These are phyloP conservation scores for Aspergillus asperescens DNA, from an alignment of 495 filamentous ascomycete species.

Conservation along the genomic window DNA sequence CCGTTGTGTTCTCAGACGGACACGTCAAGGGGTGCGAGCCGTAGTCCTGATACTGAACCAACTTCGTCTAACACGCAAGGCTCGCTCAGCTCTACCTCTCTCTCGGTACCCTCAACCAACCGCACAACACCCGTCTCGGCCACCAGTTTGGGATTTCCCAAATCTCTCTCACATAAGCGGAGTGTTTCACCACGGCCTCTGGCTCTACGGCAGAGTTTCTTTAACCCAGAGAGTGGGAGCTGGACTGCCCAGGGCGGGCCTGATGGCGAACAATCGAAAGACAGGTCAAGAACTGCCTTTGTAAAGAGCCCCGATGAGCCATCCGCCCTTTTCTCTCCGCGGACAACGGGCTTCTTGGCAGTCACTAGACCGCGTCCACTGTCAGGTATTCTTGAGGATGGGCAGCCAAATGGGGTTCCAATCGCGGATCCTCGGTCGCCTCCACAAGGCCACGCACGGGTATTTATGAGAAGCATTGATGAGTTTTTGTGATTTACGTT, in stretches of 20 bases:
- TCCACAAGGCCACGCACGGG: slow-evolving; percentile 38
- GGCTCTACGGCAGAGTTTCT: slow-evolving; percentile 40
- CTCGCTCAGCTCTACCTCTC: slow-evolving; percentile 24
- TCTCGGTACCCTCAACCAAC: slow-evolving; percentile 27
- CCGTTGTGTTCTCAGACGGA: slow-evolving; percentile 5
- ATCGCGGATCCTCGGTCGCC: slow-evolving; percentile 47
- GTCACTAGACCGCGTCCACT: slow-evolving; percentile 32
- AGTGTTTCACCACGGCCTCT: slow-evolving; percentile 39
- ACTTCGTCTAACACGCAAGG: slow-evolving; percentile 24
- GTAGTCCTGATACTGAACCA: slow-evolving; percentile 16
- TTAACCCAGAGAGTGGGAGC: slow-evolving; percentile 23
- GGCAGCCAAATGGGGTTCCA: slow-evolving; percentile 21
- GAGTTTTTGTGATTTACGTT: slow-evolving; percentile 42
- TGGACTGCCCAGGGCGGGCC: slow-evolving; percentile 15
- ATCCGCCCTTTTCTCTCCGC: slow-evolving; percentile 44
- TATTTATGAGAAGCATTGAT: slow-evolving; percentile 52
- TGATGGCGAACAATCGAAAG: not conserved
- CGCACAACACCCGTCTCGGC: slow-evolving; percentile 28
- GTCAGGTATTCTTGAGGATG: slow-evolving; percentile 33
- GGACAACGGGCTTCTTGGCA: slow-evolving; percentile 44
- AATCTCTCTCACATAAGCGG: slow-evolving; percentile 32
- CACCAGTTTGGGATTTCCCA: slow-evolving; percentile 23
- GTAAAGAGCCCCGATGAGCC: slow-evolving; percentile 35
- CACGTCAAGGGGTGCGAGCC: not conserved
- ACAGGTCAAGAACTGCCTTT: slow-evolving; percentile 30